phyloP scores from a whole-genome alignment of 495 filamentous ascomycete genomes.

The Pseudevernia furfuracea region DNA sequence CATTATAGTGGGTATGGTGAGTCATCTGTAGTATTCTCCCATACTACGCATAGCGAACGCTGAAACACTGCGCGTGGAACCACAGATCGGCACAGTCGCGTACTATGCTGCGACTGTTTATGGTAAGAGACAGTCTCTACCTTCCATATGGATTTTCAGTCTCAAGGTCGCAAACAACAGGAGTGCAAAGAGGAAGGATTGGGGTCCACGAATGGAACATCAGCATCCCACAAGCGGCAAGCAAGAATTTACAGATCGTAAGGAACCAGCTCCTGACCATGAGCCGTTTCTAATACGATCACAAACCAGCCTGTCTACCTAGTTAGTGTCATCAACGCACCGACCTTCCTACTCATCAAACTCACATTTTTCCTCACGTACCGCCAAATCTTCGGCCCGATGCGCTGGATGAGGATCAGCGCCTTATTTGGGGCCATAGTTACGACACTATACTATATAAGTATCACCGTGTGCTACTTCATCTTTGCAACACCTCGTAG shows the following conservation, averaged over 20 bases:
- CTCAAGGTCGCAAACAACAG: neutral
- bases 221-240: neutral
- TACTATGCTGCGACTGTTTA: neutral
- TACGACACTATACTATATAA: slow-evolving; percentile 7
- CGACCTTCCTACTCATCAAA: slow-evolving; percentile 18
- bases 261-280: neutral
- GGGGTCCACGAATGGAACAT: slow-evolving; percentile 12
- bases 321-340: neutral
- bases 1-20: slow-evolving; percentile 1
- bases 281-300: neutral
- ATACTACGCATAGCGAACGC: neutral
- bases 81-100: neutral
- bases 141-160: too few relatives aligned
- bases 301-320: slow-evolving; percentile 4
- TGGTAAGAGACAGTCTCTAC: neutral
- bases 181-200: neutral
- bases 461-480: neutral
- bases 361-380: slow-evolving; percentile 23
- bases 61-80: neutral
- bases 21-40: neutral
- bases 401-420: slow-evolving; percentile 21
- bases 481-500: slow-evolving; percentile 3
- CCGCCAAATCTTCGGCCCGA: slow-evolving; percentile 15
- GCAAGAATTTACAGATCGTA: neutral
- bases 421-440: slow-evolving; percentile 11